A percentile compares a stretch with the other conserved stretches of the same genome.
Conservation (phyloP, 768 basidiomycete species). For the Collybiopsis confluens region DNA sequence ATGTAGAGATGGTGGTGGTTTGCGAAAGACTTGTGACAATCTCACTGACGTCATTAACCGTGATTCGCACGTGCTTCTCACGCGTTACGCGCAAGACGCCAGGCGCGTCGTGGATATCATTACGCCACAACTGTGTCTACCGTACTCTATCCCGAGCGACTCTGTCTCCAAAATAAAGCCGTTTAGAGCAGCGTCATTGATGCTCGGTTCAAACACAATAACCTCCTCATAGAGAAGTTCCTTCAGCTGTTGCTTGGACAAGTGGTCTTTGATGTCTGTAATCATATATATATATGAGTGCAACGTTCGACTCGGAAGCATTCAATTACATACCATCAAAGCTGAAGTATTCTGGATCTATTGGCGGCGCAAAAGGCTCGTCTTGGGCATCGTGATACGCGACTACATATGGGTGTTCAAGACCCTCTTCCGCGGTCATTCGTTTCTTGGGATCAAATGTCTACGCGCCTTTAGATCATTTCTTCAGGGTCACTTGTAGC, state of each 20-base stretch:
- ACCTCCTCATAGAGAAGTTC: constrained; percentile 84
- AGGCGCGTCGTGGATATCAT: no score
- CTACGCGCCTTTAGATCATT: no score
- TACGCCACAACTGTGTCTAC: no score
- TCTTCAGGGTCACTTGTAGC: no score
- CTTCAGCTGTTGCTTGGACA: constrained; percentile 77
- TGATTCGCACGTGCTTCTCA: no score
- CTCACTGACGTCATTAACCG: no score
- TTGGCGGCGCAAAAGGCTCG: constrained; percentile 1
- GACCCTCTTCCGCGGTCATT: constrained; percentile 75
- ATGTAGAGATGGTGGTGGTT: no score
- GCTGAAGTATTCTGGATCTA: background rate
- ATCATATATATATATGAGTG: background rate
- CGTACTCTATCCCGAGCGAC: no score
- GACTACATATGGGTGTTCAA: constrained; percentile 77
- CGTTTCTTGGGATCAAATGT: constrained; percentile 89
- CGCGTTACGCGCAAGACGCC: no score
- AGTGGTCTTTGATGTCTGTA: constrained; percentile 65
- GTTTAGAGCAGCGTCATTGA: constrained; percentile 34
- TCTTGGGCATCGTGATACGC: constrained; percentile 39
- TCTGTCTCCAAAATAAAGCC: no score
- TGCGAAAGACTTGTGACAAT: no score
- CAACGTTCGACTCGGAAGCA: background rate
- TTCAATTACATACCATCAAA: constrained; percentile 1
- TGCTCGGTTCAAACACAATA: constrained; percentile 63